Evolutionary conservation across 257 asterid species (phyloP).

Genomic region (Ilex aquifolium): DNA sequence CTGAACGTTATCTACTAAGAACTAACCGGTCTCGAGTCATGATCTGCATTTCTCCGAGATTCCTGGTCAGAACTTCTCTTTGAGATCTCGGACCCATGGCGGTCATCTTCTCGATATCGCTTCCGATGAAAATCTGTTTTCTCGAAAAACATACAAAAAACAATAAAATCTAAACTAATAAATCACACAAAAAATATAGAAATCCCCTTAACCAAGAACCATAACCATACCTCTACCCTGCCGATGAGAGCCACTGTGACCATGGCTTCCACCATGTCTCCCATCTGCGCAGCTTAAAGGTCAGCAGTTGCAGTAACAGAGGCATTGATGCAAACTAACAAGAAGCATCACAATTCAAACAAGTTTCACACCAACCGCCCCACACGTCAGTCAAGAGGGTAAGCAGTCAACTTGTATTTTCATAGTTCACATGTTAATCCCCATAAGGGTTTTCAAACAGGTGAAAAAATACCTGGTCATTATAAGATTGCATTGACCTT

Average conservation of each 20-base stretch:
- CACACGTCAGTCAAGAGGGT: background rate
- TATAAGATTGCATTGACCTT: background rate
- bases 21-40: conserved; percentile 78
- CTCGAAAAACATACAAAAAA: conserved; percentile 15
- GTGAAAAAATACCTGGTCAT: background rate
- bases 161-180: conserved; percentile 4
- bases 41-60: conserved; percentile 65
- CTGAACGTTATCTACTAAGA: conserved; percentile 1
- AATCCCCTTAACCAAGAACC: background rate
- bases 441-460: too few relatives aligned
- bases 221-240: conserved; percentile 72
- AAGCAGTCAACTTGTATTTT: background rate
- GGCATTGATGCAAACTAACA: background rate
- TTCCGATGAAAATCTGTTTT: conserved; percentile 63
- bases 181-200: background rate
- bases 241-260: conserved; percentile 68
- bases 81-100: conserved; percentile 50
- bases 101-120: conserved; percentile 73
- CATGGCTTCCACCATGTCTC: conserved; percentile 66
- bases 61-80: conserved; percentile 74
- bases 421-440: background rate
- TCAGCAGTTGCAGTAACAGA: conserved; percentile 7
- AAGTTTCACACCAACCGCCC: background rate
- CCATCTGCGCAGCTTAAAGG: conserved; percentile 50
- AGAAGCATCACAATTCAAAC: background rate